Evolutionary conservation across 345 rosid genomes (phyloP).

Genomic region (Euphorbia pulcherrima): DNA sequence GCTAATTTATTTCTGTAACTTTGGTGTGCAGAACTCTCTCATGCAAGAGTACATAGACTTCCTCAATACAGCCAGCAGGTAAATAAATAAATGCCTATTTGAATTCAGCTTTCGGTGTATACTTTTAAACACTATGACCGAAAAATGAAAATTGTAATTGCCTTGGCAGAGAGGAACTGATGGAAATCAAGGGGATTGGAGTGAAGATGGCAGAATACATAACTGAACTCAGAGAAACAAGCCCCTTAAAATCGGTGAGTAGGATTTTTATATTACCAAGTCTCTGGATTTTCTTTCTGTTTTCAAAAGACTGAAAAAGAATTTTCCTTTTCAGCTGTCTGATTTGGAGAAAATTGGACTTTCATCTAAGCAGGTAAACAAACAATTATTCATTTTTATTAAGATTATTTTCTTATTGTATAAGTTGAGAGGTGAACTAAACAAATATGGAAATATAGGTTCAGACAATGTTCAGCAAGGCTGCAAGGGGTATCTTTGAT

Average conservation of each 20-base stretch:
- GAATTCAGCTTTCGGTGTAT: background rate
- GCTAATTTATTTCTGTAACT: constrained; percentile 13
- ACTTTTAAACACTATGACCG: background rate
- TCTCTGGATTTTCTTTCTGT: background rate
- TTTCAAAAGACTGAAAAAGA: background rate
- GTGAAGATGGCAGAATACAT: constrained; percentile 69
- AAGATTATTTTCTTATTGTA: too few relatives aligned
- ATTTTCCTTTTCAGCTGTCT: constrained; percentile 45
- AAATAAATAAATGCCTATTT: constrained; percentile 19
- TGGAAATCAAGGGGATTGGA: constrained; percentile 87
- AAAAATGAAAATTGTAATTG: constrained; percentile 17
- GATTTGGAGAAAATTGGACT: constrained; percentile 84
- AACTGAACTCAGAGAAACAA: constrained; percentile 54
- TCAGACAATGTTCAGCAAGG: constrained; percentile 53
- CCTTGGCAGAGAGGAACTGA: constrained; percentile 64
- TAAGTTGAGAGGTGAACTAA: background rate
- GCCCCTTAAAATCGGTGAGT: constrained; percentile 63
- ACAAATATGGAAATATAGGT: constrained; percentile 30
- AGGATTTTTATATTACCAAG: background rate
- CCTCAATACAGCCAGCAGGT: constrained; percentile 77
- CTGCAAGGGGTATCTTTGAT: constrained; percentile 56
- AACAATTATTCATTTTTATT: background rate
- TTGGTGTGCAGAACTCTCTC: constrained; percentile 49
- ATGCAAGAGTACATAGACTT: constrained; percentile 58
- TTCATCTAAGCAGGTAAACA: constrained; percentile 63